Percentiles rank a stretch among this genome's conserved stretches.
Evolutionary conservation across 148 eudicot species (phyloP).

Genomic region (Fallopia convolvulus): DNA sequence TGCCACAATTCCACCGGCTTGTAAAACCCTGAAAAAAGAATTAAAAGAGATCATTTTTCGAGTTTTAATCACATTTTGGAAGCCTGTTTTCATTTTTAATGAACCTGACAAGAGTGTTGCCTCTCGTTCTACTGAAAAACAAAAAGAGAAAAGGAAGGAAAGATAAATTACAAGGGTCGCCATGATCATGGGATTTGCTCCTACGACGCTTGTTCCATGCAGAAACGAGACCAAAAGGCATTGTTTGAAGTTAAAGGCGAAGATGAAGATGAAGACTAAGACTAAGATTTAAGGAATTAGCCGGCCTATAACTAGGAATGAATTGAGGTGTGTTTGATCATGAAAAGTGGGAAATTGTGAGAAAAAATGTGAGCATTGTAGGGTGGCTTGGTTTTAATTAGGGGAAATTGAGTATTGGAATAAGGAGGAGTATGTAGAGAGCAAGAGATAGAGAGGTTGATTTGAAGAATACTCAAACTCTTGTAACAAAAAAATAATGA

Average conservation of each 20-base stretch:
- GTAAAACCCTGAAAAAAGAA: constrained; percentile 62
- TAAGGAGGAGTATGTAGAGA: constrained; percentile 33
- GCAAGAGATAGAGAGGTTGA: constrained; percentile 39
- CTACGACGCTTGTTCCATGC: constrained; percentile 92
- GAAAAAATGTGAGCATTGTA: not conserved
- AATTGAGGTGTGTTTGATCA: not conserved
- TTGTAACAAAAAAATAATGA: not conserved
- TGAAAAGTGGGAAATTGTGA: not conserved
- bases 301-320: not conserved
- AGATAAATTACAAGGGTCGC: constrained; percentile 48
- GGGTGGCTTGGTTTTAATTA: not conserved
- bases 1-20: constrained; percentile 73
- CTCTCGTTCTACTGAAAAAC: too few species aligned
- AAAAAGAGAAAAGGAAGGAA: not conserved
- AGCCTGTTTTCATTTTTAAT: too few species aligned
- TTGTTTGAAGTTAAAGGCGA: constrained; percentile 15
- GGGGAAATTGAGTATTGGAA: not conserved
- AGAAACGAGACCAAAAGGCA: constrained; percentile 83
- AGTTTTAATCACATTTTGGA: not conserved
- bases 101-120: too few species aligned
- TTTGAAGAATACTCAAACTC: constrained; percentile 49
- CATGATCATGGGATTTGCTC: constrained; percentile 77
- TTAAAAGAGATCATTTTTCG: not conserved
- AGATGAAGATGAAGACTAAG: not conserved
- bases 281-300: not conserved